Base-by-base conservation (phyloP, 768 basidiomycete species). In the Suillus sp. region DNA sequence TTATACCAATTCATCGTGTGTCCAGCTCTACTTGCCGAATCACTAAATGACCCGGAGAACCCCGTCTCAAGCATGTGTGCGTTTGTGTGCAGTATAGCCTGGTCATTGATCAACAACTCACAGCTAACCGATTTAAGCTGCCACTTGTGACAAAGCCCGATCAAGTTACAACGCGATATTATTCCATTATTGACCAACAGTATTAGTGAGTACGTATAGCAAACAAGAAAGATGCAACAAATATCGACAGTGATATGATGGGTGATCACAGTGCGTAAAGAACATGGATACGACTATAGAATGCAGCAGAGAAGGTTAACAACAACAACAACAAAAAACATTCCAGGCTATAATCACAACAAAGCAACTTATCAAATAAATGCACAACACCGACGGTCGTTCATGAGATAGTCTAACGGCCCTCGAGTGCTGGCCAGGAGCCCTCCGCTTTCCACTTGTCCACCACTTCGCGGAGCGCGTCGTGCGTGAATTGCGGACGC, bases 401-500 rank as follows among this genome's bases (percentile, higher is more conserved):
- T 40, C n/a, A 22, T 53, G 18, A 9, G 32, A 20, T 35, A 13
- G 30, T 27, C 35, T 43, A 40, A 34, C 25, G 47, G 9, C 50
- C 66, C 3, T 69, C 67, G 56, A 76, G 42, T 56, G 64, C 65
- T 14, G 75, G 74, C 74, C 74, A 75, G 0, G 75, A 63, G 45
- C 87, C 86, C 68, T 95, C 93, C 16, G 75, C 86, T 71, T 90
- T 92, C 87, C 90, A 93, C 72, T 90, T 89, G 69, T 90, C 88
- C 38, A 95, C 83, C 35, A 92, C 80, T 62, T 93, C 91, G 69
- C 80, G 78, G 60, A 95, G 71, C 8, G 83, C 78, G 20, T 86
- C 86, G 53, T 83, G 83, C 68, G 80, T 81, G 70, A 94, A 87
- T 40, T 81, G 68, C 1, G 93, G 91, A 38, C 78, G 78, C 66